These are phyloP conservation scores for Kuraishia capsulata DNA, from an alignment of 805 yeast species.

Conservation along the genomic window DNA sequence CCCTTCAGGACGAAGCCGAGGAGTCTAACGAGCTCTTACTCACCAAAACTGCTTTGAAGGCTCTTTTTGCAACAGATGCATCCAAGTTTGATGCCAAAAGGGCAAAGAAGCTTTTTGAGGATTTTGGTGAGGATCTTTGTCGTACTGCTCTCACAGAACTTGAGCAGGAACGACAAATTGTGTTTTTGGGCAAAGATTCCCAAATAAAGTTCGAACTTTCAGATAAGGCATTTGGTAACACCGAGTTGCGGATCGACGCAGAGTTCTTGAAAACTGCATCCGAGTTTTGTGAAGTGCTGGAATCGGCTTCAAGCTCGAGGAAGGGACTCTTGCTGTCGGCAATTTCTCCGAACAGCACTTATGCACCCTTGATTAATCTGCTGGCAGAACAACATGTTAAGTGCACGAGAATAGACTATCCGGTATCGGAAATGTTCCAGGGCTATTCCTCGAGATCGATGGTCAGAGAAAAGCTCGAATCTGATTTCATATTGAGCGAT, in stretches of 20 bases:
- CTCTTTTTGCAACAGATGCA: constrained; percentile 49
- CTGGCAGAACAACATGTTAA: constrained; percentile 31
- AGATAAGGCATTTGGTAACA: constrained; percentile 36
- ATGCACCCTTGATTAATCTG: constrained; percentile 52
- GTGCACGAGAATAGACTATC: constrained; percentile 46
- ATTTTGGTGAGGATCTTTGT: constrained; percentile 35
- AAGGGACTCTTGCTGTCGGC: constrained; percentile 49
- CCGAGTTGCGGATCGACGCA: constrained; percentile 27
- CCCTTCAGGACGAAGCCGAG: constrained; percentile 6
- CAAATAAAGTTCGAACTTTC: constrained; percentile 48
- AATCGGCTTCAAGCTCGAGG: constrained; percentile 28
- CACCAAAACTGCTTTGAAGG: constrained; percentile 34
- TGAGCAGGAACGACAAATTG: constrained; percentile 47
- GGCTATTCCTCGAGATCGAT: constrained; percentile 72
- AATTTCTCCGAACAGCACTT: constrained; percentile 51
- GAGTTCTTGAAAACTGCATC: constrained; percentile 36
- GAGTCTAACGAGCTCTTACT: constrained; percentile 16
- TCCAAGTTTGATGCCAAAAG: constrained; percentile 33
- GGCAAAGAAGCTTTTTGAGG: constrained; percentile 37
- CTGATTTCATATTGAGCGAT: constrained; percentile 42
- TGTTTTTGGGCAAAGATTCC: constrained; percentile 36
- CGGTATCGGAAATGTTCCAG: constrained; percentile 34
- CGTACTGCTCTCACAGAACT: constrained; percentile 41
- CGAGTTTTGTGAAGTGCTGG: constrained; percentile 32
- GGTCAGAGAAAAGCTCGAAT: constrained; percentile 58